These are phyloP conservation scores for Claviceps fusiformis DNA, from an alignment of 2,329 filamentous ascomycete species.

Conservation along the genomic window DNA sequence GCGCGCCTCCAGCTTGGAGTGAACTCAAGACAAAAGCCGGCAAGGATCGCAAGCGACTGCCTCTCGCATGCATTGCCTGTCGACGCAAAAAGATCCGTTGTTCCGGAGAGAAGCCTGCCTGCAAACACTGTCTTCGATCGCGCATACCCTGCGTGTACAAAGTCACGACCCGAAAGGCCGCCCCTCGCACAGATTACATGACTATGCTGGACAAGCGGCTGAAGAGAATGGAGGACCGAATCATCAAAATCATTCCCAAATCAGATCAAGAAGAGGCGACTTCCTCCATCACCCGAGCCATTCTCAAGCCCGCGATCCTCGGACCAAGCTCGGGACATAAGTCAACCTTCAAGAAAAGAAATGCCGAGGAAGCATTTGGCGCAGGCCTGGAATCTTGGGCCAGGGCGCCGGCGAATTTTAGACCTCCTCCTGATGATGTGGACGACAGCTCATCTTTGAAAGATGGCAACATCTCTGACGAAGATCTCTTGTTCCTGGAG, in stretches of 20 bases:
- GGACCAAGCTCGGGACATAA: conserved; percentile 30
- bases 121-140: conserved; percentile 88
- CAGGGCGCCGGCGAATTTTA: conserved; percentile 39
- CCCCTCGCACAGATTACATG: conserved; percentile 95
- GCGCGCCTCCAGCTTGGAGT: conserved; percentile 56
- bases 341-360: conserved; percentile 60
- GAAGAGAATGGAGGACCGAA: conserved; percentile 94
- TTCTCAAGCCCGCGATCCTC: conserved; percentile 67
- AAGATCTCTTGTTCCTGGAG: conserved; percentile 65
- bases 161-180: conserved; percentile 84
- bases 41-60: conserved; percentile 86
- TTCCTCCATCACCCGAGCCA: conserved; percentile 58
- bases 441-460: conserved; percentile 31
- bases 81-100: conserved; percentile 95
- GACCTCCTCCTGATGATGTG: conserved; percentile 27
- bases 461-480: conserved; percentile 52
- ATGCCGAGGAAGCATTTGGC: conserved; percentile 76
- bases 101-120: conserved; percentile 93
- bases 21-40: conserved; percentile 84
- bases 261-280: conserved; percentile 60
- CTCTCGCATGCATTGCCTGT: conserved; percentile 89
- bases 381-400: conserved; percentile 73
- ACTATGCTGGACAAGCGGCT: conserved; percentile 93
- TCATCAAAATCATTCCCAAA: conserved; percentile 90
- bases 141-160: conserved; percentile 96